These are phyloP conservation scores for Cyathus striatus DNA, from an alignment of 768 basidiomycete genomes.

Conservation along the genomic window DNA sequence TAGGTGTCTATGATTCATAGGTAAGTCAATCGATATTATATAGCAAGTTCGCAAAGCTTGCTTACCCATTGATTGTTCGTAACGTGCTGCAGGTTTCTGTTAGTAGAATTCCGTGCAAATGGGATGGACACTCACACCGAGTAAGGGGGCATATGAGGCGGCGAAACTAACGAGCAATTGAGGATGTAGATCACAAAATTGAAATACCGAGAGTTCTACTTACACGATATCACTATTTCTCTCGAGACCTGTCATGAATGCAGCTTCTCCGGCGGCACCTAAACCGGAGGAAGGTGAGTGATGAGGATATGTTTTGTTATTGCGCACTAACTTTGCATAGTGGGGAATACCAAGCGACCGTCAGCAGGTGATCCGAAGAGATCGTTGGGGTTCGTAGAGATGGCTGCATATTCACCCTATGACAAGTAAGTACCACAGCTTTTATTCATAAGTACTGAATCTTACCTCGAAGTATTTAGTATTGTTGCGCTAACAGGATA, in stretches of 20 bases:
- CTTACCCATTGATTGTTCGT: constrained; percentile 58
- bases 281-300: neutral
- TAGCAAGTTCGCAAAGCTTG: constrained; percentile 6
- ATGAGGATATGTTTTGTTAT: neutral
- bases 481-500: constrained; percentile 55
- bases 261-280: constrained; percentile 56
- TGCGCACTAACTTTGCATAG: constrained; percentile 42
- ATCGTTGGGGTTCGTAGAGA: constrained; percentile 47
- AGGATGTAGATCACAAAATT: no score
- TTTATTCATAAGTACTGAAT: neutral
- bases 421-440: neutral
- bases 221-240: constrained; percentile 35
- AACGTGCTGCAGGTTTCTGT: constrained; percentile 33
- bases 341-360: constrained; percentile 51
- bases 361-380: constrained; percentile 37
- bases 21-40: constrained; percentile 4
- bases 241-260: constrained; percentile 67
- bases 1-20: constrained; percentile 38
- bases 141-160: constrained; percentile 57
- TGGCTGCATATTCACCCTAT: constrained; percentile 59
- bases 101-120: constrained; percentile 4
- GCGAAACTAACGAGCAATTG: constrained; percentile 47
- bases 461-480: constrained; percentile 54
- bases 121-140: constrained; percentile 30
- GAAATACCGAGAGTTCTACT: constrained; percentile 17